Conservation (phyloP, 495 filamentous ascomycete species). For the Entonaema liquescens region DNA sequence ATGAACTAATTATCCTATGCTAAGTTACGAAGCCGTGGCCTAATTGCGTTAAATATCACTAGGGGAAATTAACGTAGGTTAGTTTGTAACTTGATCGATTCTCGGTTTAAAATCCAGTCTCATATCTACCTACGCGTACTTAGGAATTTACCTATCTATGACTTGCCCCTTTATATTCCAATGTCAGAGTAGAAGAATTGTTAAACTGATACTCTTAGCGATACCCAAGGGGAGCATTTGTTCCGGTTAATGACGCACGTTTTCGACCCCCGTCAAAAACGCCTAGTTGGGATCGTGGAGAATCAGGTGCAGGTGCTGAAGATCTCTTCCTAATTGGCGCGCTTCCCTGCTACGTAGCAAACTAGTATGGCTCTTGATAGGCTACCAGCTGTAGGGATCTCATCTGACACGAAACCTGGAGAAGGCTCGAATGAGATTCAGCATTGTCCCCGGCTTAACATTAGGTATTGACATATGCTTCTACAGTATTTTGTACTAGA, state of each 20-base stretch:
- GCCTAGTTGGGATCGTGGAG: slow-evolving; percentile 5
- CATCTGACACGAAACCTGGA: slow-evolving; percentile 1
- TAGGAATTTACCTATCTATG: too few relatives aligned
- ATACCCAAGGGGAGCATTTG: slow-evolving; percentile 13
- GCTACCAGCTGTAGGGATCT: slow-evolving; percentile 28
- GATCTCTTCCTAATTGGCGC: neutral
- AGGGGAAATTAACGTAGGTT: too few relatives aligned
- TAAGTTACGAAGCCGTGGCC: neutral
- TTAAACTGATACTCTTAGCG: neutral
- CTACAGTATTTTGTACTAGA: neutral
- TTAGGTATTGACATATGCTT: slow-evolving; percentile 1
- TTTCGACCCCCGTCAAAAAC: slow-evolving; percentile 1
- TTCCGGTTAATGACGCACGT: slow-evolving; percentile 21
- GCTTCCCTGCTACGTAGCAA: neutral
- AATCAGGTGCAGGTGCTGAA: slow-evolving; percentile 18
- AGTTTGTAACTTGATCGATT: too few relatives aligned
- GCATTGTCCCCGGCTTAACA: slow-evolving; percentile 1
- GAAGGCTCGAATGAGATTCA: neutral
- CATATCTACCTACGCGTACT: too few relatives aligned
- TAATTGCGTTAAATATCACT: neutral
- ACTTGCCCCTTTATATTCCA: too few relatives aligned
- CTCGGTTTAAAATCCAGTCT: too few relatives aligned
- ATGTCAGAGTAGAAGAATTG: too few relatives aligned
- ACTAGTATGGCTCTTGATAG: slow-evolving; percentile 4
- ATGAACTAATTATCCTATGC: neutral